These are phyloP conservation scores for Halteria grandinella DNA, from an alignment of 73 alveolate species.

Conservation along the genomic window DNA sequence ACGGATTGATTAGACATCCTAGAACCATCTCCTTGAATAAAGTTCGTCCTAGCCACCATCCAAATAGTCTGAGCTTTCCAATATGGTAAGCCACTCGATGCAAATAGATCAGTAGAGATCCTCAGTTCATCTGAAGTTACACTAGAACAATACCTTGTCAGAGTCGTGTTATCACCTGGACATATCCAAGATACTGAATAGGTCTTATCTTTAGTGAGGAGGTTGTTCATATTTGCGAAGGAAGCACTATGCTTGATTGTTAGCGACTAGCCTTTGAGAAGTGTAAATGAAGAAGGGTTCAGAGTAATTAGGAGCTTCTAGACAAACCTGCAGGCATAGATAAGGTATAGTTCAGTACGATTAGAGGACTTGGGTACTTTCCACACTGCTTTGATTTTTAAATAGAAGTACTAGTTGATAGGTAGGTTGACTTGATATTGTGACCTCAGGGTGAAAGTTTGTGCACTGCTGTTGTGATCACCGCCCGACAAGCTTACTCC, in stretches of 20 bases:
- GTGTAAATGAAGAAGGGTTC: background rate
- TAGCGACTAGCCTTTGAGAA: conserved; percentile 6
- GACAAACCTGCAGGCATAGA: conserved; percentile 33
- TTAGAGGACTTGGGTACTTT: conserved; percentile 8
- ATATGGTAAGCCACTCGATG: background rate
- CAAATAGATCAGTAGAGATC: background rate
- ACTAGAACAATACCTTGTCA: background rate
- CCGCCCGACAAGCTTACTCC: background rate
- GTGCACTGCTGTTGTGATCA: background rate
- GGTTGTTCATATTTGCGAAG: background rate
- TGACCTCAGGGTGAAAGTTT: conserved; percentile 14
- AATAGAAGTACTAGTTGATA: conserved; percentile 15
- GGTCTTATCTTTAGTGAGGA: background rate
- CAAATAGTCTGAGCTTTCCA: conserved; percentile 5
- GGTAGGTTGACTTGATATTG: background rate
- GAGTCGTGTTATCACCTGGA: background rate
- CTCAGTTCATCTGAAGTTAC: background rate
- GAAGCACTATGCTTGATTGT: background rate
- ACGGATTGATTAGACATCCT: background rate
- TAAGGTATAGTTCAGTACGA: background rate
- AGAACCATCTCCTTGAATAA: conserved; percentile 45
- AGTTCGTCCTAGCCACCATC: background rate
- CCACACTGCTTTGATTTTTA: conserved; percentile 41
- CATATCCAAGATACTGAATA: conserved; percentile 12
- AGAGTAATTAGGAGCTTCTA: conserved; percentile 14